phyloP scores from a whole-genome alignment of 75 land plant species.

The Cryptomeria japonica region DNA sequence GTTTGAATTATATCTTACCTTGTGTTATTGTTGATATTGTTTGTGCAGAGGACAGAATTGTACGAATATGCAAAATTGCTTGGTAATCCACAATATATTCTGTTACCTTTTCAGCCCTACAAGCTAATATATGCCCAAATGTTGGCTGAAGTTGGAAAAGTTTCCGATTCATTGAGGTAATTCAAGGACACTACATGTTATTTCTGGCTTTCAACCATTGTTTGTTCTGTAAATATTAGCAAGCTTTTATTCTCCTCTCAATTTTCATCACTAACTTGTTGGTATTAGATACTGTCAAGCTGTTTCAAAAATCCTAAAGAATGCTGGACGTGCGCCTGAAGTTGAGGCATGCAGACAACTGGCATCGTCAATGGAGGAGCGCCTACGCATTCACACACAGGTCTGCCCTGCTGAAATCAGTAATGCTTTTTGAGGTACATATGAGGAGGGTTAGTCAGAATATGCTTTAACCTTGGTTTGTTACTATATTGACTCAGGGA shows the following conservation, averaged over 20 bases:
- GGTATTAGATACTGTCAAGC: constrained; percentile 85
- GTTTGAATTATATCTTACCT: constrained; percentile 5
- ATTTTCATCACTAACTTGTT: constrained; percentile 15
- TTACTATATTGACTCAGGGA: constrained; percentile 45
- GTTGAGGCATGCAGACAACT: constrained; percentile 67
- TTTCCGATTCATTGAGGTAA: constrained; percentile 83
- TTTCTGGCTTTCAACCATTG: background rate
- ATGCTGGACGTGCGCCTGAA: constrained; percentile 81
- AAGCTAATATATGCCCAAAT: constrained; percentile 94
- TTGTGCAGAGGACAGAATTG: constrained; percentile 88
- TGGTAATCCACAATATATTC: constrained; percentile 86
- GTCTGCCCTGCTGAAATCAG: constrained; percentile 31
- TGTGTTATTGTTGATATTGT: background rate
- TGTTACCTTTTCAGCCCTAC: constrained; percentile 92
- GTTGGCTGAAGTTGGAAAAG: constrained; percentile 93
- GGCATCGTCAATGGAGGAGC: constrained; percentile 76
- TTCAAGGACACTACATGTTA: background rate
- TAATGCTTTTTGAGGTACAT: background rate
- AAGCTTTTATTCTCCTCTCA: background rate
- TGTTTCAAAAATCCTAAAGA: constrained; percentile 65
- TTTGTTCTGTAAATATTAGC: background rate
- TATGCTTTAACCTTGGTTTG: background rate
- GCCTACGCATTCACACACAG: constrained; percentile 86
- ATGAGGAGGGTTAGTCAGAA: background rate
- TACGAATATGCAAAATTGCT: constrained; percentile 91